Conservation (phyloP, 2,329 filamentous ascomycete species). For the Botrytis porri region DNA sequence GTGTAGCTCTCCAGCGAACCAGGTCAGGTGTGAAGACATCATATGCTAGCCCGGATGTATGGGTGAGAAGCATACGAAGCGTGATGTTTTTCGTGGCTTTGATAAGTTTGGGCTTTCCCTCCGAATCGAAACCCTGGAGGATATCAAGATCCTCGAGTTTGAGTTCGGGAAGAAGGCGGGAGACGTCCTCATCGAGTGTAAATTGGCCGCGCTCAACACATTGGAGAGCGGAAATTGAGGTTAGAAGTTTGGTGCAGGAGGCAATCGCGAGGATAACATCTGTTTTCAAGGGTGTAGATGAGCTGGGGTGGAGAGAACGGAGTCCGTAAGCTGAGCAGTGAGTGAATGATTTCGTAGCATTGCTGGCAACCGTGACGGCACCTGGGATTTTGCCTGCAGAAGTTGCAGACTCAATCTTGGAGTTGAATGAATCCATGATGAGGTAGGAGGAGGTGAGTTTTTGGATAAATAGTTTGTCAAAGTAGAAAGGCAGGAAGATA, state of each 20-base stretch:
- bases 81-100: conserved; percentile 31
- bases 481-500: background rate
- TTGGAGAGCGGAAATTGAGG: conserved; percentile 53
- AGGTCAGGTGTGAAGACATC: conserved; percentile 21
- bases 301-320: conserved; percentile 36
- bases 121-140: conserved; percentile 30
- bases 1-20: conserved; percentile 16
- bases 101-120: conserved; percentile 25
- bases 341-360: conserved; percentile 33
- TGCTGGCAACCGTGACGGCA: conserved; percentile 24
- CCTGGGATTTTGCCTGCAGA: conserved; percentile 25
- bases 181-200: conserved; percentile 46
- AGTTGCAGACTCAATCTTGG: background rate
- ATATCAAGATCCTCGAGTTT: conserved; percentile 34
- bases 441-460: background rate
- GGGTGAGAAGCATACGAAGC: conserved; percentile 32
- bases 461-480: background rate
- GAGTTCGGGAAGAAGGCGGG: conserved; percentile 30
- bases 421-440: conserved; percentile 9
- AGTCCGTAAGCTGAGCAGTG: conserved; percentile 41
- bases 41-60: conserved; percentile 30
- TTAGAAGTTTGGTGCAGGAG: conserved; percentile 55
- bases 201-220: conserved; percentile 52
- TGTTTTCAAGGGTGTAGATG: conserved; percentile 55
- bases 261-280: conserved; percentile 61